phyloP scores from a whole-genome alignment of 257 asterid species.

The Thymus quinquecostatus region DNA sequence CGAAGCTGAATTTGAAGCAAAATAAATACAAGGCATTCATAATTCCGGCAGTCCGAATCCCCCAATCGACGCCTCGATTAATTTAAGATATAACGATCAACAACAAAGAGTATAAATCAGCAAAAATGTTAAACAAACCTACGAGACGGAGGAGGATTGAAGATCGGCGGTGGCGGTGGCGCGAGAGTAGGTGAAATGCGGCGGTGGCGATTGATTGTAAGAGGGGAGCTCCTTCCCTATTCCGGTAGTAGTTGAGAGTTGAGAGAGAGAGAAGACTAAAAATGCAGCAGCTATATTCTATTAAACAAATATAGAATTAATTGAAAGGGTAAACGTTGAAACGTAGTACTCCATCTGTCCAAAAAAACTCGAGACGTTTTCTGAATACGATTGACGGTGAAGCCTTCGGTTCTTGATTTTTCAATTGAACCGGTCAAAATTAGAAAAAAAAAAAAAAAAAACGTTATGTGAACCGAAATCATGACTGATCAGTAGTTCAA shows the following conservation, averaged over 20 bases:
- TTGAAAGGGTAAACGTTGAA: no score
- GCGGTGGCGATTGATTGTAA: neutral
- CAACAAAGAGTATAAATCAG: no score
- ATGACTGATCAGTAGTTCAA: no score
- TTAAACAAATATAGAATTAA: no score
- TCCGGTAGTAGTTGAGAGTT: neutral
- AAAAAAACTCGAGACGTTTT: no score
- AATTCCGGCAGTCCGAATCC: conserved; percentile 8
- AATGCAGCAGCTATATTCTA: neutral
- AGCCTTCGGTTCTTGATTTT: no score
- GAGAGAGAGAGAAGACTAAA: neutral
- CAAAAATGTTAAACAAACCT: no score
- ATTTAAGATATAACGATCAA: neutral
- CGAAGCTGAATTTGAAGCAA: conserved; percentile 8
- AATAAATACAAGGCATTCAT: neutral
- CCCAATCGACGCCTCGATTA: neutral
- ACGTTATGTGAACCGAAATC: no score
- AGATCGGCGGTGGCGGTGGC: neutral
- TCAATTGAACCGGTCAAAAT: no score
- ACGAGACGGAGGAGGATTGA: neutral
- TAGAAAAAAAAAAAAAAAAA: no score
- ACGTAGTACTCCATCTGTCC: no score
- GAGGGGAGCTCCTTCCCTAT: neutral
- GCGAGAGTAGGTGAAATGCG: neutral
- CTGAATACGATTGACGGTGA: no score